Evolutionary conservation across 73 alveolate species (phyloP).

Genomic region (Uronychia setigera): DNA sequence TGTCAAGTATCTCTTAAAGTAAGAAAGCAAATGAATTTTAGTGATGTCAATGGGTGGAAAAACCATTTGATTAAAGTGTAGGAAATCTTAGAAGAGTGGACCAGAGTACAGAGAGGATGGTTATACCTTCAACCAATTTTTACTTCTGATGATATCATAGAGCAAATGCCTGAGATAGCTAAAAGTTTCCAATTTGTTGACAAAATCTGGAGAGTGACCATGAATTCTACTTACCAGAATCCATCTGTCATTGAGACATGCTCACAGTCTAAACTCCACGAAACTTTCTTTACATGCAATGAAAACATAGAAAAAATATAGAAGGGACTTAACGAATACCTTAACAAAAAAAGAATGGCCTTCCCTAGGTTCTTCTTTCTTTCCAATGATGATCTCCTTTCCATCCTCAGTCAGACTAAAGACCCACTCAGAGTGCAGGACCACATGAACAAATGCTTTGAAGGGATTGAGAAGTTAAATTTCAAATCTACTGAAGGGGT

Average conservation of each 20-base stretch:
- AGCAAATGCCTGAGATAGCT: constrained; percentile 88
- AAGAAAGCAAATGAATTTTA: background rate
- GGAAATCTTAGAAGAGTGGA: constrained; percentile 96
- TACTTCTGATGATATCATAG: constrained; percentile 86
- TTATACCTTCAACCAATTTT: constrained; percentile 89
- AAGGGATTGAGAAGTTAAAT: constrained; percentile 75
- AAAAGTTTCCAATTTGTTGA: constrained; percentile 89
- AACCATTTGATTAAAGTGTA: constrained; percentile 82
- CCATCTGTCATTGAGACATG: constrained; percentile 91
- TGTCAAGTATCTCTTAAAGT: constrained; percentile 77
- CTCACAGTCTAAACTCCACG: constrained; percentile 81
- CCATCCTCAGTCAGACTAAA: constrained; percentile 77
- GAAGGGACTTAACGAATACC: constrained; percentile 80
- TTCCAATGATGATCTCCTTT: constrained; percentile 82
- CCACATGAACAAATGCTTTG: constrained; percentile 83
- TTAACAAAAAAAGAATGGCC: constrained; percentile 85
- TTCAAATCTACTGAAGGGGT: constrained; percentile 53
- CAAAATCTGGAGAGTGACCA: constrained; percentile 89
- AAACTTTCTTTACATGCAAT: constrained; percentile 82
- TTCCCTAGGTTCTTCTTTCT: constrained; percentile 91
- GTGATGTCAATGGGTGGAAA: constrained; percentile 86
- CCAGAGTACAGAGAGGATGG: constrained; percentile 86
- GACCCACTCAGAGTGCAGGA: constrained; percentile 86
- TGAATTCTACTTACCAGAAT: constrained; percentile 79
- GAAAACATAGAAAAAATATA: constrained; percentile 76